These are phyloP conservation scores for Crucibulum laeve DNA, from an alignment of 768 basidiomycete species.

Conservation along the genomic window DNA sequence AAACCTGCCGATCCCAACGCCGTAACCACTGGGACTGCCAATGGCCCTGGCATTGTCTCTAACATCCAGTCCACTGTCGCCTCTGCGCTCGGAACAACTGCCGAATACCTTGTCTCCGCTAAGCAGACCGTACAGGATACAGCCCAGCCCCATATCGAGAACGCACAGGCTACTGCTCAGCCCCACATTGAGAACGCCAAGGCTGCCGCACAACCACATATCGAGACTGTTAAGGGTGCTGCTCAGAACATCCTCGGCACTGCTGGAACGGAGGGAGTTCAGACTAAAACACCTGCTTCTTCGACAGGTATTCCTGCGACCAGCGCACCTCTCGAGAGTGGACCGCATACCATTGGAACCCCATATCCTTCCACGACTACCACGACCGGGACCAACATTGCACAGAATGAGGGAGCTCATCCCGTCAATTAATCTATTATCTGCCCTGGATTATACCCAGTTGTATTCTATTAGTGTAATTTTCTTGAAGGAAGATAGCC, in stretches of 20 bases:
- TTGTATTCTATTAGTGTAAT: neutral
- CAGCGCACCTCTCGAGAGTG: conserved; percentile 37
- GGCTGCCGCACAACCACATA: conserved; percentile 28
- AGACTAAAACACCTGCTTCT: conserved; percentile 11
- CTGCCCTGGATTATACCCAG: conserved; percentile 1
- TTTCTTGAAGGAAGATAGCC: neutral
- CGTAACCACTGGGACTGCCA: conserved; percentile 2
- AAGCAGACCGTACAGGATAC: conserved; percentile 17
- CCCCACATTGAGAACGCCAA: neutral
- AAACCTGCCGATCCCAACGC: conserved; percentile 11
- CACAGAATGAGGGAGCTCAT: conserved; percentile 10
- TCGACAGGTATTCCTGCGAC: conserved; percentile 27
- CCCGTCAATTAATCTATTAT: neutral
- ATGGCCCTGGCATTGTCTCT: conserved; percentile 17
- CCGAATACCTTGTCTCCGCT: conserved; percentile 21
- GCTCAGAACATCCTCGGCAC: conserved; percentile 24
- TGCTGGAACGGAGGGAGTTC: conserved; percentile 12
- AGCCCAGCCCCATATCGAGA: conserved; percentile 36
- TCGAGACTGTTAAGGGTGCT: conserved; percentile 32
- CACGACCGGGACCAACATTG: conserved; percentile 14
- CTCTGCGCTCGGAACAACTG: conserved; percentile 23
- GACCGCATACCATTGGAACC: conserved; percentile 23
- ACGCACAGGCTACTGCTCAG: conserved; percentile 32
- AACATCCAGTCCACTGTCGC: conserved; percentile 28
- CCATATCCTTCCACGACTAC: conserved; percentile 23